Evolutionary conservation across 768 basidiomycete genomes (phyloP).

Genomic region (Leucocoprinus sp.): DNA sequence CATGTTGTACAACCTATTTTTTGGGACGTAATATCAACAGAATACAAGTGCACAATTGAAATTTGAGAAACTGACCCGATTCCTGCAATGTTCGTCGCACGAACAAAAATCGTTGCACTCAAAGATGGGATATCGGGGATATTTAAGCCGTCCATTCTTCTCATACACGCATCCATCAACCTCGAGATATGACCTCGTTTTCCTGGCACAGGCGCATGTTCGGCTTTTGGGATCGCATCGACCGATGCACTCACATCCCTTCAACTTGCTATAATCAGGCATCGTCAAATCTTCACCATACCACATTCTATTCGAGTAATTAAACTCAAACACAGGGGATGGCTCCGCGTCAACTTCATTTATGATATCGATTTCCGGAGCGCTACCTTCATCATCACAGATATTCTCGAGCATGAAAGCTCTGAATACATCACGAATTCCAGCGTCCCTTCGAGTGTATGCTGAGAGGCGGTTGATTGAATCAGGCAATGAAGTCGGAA

Average conservation of each 20-base stretch:
- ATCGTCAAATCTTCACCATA: constrained; percentile 59
- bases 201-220: constrained; percentile 60
- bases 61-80: constrained; percentile 48
- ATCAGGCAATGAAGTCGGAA: constrained; percentile 62
- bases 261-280: constrained; percentile 48
- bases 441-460: constrained; percentile 29
- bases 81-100: constrained; percentile 75
- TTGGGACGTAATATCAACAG: background rate
- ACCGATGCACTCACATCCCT: constrained; percentile 71
- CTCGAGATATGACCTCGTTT: constrained; percentile 39
- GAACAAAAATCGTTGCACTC: constrained; percentile 82
- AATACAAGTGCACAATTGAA: too few species aligned
- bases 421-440: constrained; percentile 51
- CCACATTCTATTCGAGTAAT: constrained; percentile 80
- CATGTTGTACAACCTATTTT: constrained; percentile 73
- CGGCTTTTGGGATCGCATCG: constrained; percentile 67
- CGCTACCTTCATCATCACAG: constrained; percentile 54
- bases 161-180: constrained; percentile 63
- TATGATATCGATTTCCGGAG: constrained; percentile 58
- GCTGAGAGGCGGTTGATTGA: constrained; percentile 47
- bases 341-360: constrained; percentile 63
- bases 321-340: constrained; percentile 79
- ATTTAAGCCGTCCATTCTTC: constrained; percentile 43
- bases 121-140: constrained; percentile 54
- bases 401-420: constrained; percentile 60